Conservation (phyloP, 805 yeast species). For the Priceomyces haplophilus region DNA sequence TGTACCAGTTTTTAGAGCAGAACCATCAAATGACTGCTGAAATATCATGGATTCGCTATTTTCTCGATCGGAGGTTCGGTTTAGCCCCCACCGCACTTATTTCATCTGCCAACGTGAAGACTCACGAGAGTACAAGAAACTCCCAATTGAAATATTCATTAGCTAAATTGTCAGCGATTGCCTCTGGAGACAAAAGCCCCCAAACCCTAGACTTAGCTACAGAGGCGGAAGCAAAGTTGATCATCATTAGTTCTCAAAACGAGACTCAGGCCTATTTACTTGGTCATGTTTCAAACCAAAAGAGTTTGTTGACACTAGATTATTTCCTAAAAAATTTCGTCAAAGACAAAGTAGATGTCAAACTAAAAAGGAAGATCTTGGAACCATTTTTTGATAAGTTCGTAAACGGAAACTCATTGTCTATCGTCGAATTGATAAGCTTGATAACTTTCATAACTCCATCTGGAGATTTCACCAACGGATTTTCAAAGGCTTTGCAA, state of each 20-base stretch:
- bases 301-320: constrained; percentile 8
- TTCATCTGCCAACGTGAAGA: constrained; percentile 29
- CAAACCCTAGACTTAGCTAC: constrained; percentile 25
- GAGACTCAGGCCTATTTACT: constrained; percentile 22
- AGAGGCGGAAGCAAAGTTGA: constrained; percentile 51
- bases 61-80: constrained; percentile 48
- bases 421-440: constrained; percentile 48
- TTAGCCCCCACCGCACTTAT: constrained; percentile 50
- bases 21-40: constrained; percentile 41
- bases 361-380: constrained; percentile 14
- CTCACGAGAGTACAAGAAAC: constrained; percentile 42
- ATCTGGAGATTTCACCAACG: constrained; percentile 11
- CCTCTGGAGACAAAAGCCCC: constrained; percentile 25
- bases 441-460: constrained; percentile 47
- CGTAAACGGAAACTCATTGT: constrained; percentile 36
- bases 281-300: constrained; percentile 12
- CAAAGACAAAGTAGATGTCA: constrained; percentile 12
- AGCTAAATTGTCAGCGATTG: constrained; percentile 66
- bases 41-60: constrained; percentile 71
- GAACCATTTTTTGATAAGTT: constrained; percentile 26
- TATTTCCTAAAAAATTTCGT: constrained; percentile 16
- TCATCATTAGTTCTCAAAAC: constrained; percentile 49
- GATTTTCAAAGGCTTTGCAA: constrained; percentile 46
- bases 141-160: constrained; percentile 61
- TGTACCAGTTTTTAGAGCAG: constrained; percentile 52